Conservation (phyloP, 1,139 yeast genomes). For the Sugiyamaella pinicola region DNA sequence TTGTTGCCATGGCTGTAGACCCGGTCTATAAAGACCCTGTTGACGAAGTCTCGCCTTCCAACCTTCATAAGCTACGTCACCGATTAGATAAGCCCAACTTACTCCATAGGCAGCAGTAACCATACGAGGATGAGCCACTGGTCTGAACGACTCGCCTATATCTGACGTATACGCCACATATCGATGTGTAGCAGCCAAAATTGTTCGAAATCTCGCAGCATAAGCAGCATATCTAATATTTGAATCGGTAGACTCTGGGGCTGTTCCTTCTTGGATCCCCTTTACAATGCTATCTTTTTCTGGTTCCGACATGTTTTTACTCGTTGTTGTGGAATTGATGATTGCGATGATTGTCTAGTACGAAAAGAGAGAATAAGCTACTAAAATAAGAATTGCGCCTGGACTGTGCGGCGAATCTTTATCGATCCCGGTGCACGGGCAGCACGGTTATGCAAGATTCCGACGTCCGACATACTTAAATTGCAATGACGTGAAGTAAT, state of each 20-base stretch:
- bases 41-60: slow-evolving; percentile 73
- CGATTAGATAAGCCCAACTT: slow-evolving; percentile 75
- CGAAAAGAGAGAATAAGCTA: neutral
- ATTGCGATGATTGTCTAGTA: neutral
- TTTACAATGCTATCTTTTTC: slow-evolving; percentile 11
- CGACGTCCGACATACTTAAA: neutral
- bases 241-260: slow-evolving; percentile 52
- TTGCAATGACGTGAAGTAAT: neutral
- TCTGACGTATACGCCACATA: slow-evolving; percentile 88
- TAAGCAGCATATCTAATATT: slow-evolving; percentile 77
- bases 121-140: slow-evolving; percentile 70
- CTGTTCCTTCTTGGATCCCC: slow-evolving; percentile 25
- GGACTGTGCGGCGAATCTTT: neutral
- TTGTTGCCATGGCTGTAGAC: slow-evolving; percentile 69
- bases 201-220: slow-evolving; percentile 63
- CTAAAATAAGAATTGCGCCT: neutral
- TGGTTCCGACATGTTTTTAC: slow-evolving; percentile 3
- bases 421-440: neutral
- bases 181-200: slow-evolving; percentile 73
- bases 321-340: neutral
- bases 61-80: slow-evolving; percentile 76
- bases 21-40: slow-evolving; percentile 65
- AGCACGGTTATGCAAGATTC: no score
- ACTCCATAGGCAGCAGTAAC: slow-evolving; percentile 71
- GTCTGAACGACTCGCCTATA: slow-evolving; percentile 87